Percentiles rank a stretch among this genome's conserved stretches.
Conservation (phyloP, 2,329 filamentous ascomycete genomes). For the Magnaporthales sp. region DNA sequence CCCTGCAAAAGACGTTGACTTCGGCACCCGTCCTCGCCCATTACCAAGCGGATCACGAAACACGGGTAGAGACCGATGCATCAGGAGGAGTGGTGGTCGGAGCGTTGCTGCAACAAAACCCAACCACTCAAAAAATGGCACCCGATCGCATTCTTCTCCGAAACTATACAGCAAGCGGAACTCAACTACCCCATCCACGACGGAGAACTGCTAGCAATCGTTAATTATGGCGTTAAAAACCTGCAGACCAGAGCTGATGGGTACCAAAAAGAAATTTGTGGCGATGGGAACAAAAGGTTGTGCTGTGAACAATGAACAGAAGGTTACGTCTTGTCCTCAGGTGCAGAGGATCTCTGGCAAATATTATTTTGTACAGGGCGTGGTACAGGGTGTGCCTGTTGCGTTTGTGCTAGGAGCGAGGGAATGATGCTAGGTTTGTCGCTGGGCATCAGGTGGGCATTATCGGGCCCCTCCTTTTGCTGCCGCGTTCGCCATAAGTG, state of each 20-base stretch:
- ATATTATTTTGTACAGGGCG: too few species aligned
- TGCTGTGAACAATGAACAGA: too few species aligned
- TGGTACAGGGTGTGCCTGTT: too few species aligned
- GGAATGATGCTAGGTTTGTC: too few species aligned
- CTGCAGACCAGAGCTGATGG: not conserved
- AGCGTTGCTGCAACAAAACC: not conserved
- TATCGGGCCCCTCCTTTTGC: too few species aligned
- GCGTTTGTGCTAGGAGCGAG: too few species aligned
- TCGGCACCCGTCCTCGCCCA: not conserved
- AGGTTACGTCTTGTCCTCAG: too few species aligned
- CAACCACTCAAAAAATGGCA: not conserved
- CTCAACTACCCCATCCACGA: constrained; percentile 2
- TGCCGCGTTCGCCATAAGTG: too few species aligned
- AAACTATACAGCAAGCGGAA: not conserved
- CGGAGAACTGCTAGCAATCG: not conserved
- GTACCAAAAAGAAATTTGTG: too few species aligned
- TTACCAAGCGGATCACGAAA: not conserved
- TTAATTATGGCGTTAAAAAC: not conserved
- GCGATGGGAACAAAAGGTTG: too few species aligned
- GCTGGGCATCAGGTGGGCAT: too few species aligned
- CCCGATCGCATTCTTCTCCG: constrained; percentile 1
- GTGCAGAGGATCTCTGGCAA: too few species aligned
- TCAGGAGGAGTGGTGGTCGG: not conserved
- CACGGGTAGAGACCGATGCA: not conserved
- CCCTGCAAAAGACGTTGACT: not conserved